A percentile compares a stretch with the other conserved stretches of the same genome.
These are phyloP conservation scores for Ceratobasidium sp. DNA, from an alignment of 1,284 basidiomycete species.

Conservation along the genomic window DNA sequence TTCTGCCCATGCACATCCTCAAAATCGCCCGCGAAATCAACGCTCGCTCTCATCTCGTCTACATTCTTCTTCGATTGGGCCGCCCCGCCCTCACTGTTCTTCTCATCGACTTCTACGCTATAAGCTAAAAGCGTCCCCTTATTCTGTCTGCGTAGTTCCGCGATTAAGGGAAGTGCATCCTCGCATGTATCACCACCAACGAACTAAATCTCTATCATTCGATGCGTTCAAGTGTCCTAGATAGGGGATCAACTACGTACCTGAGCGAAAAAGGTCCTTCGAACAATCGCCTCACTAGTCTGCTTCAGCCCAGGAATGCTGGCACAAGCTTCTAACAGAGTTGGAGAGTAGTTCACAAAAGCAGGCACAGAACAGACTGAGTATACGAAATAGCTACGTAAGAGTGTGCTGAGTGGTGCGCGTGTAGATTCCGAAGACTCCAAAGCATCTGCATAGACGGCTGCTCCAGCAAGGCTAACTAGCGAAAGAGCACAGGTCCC, in stretches of 20 bases:
- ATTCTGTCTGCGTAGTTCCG: conserved; percentile 71
- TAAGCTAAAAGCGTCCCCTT: conserved; percentile 87
- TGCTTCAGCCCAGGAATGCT: conserved; percentile 75
- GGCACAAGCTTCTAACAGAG: conserved; percentile 72
- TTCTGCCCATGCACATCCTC: conserved; percentile 64
- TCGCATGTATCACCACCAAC: conserved; percentile 88
- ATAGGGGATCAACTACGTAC: conserved; percentile 58
- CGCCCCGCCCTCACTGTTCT: conserved; percentile 16
- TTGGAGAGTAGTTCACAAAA: conserved; percentile 82
- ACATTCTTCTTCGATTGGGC: conserved; percentile 62
- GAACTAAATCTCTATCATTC: conserved; percentile 63
- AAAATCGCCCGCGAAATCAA: conserved; percentile 83
- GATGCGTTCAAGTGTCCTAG: neutral
- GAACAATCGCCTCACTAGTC: conserved; percentile 77
- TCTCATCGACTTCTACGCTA: conserved; percentile 84
- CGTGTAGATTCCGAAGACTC: neutral
- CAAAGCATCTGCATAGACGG: conserved; percentile 20
- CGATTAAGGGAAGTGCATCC: conserved; percentile 75
- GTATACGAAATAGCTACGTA: conserved; percentile 85
- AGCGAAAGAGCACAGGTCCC: conserved; percentile 6
- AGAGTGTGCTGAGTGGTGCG: conserved; percentile 56
- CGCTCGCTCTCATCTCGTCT: conserved; percentile 76
- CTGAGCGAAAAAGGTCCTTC: conserved; percentile 88
- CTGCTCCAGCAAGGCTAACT: neutral
- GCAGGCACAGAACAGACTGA: conserved; percentile 81